Evolutionary conservation across 1,284 basidiomycete species (phyloP).

Genomic region (Leccinum fallax): DNA sequence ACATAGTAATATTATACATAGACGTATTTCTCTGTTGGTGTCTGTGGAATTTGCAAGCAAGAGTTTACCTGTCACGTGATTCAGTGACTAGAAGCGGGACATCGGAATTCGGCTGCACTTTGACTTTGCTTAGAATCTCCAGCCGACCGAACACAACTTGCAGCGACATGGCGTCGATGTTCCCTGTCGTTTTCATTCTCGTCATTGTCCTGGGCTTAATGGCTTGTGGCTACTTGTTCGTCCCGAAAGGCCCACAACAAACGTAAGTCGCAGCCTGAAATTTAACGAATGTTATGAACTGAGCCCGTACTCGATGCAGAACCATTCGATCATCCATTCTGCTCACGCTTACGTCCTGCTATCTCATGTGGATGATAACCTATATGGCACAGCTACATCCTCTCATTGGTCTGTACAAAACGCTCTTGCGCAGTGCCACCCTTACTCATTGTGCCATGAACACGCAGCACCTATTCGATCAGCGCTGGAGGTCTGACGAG

Average conservation of each 20-base stretch:
- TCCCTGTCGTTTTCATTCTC: constrained; percentile 57
- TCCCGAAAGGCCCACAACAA: constrained; percentile 86
- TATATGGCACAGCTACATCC: constrained; percentile 92
- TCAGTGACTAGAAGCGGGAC: neutral
- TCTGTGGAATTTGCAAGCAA: neutral
- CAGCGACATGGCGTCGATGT: constrained; percentile 51
- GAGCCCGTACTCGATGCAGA: constrained; percentile 43
- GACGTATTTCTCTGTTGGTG: neutral
- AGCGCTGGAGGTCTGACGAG: constrained; percentile 20
- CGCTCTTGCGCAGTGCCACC: too few relatives aligned
- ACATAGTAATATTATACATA: neutral
- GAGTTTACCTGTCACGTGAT: neutral
- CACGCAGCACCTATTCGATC: constrained; percentile 24
- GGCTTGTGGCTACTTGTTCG: constrained; percentile 64
- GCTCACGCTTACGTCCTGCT: constrained; percentile 79
- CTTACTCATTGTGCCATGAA: constrained; percentile 9
- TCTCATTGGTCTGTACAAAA: constrained; percentile 67
- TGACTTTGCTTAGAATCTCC: neutral
- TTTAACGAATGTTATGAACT: neutral
- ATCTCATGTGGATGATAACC: constrained; percentile 94
- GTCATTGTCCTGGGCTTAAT: constrained; percentile 65
- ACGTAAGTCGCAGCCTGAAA: constrained; percentile 57
- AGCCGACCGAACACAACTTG: neutral
- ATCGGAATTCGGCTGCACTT: neutral
- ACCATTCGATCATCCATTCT: constrained; percentile 79